Evolutionary conservation across 306 rosid species (phyloP).

Genomic region (Carpinus viminea): DNA sequence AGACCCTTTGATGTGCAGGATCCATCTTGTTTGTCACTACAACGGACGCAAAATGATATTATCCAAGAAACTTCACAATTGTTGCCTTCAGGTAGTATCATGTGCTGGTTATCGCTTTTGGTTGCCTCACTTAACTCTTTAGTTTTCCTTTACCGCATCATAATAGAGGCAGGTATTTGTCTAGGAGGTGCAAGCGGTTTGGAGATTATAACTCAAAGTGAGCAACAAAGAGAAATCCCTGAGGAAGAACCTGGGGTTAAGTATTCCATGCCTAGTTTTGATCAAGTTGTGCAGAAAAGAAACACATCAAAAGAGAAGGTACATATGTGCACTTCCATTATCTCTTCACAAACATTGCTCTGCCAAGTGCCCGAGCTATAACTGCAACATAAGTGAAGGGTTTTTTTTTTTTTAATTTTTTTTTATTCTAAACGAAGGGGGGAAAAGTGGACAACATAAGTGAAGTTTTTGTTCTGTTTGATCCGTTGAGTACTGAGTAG

Average conservation of each 20-base stretch:
- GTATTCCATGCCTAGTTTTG: constrained; percentile 29
- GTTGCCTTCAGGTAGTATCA: constrained; percentile 48
- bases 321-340: constrained; percentile 22
- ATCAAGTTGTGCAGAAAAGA: constrained; percentile 51
- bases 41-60: constrained; percentile 37
- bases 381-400: background rate
- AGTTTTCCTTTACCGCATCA: constrained; percentile 21
- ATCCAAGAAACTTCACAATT: constrained; percentile 34
- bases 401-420: too few species aligned
- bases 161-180: constrained; percentile 9
- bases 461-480: background rate
- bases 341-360: background rate
- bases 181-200: constrained; percentile 44
- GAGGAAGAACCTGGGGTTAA: constrained; percentile 32
- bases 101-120: constrained; percentile 10
- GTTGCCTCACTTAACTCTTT: constrained; percentile 14
- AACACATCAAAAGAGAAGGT: constrained; percentile 49
- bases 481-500: background rate
- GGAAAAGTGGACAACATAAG: background rate
- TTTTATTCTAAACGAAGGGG: too few species aligned
- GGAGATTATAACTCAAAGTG: constrained; percentile 11
- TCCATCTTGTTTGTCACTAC: constrained; percentile 31
- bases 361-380: background rate
- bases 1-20: constrained; percentile 46
- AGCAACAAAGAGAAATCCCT: constrained; percentile 24